Base-by-base conservation (phyloP, 192 early-diverging fungal species). In the Entomortierella beljakovae region DNA sequence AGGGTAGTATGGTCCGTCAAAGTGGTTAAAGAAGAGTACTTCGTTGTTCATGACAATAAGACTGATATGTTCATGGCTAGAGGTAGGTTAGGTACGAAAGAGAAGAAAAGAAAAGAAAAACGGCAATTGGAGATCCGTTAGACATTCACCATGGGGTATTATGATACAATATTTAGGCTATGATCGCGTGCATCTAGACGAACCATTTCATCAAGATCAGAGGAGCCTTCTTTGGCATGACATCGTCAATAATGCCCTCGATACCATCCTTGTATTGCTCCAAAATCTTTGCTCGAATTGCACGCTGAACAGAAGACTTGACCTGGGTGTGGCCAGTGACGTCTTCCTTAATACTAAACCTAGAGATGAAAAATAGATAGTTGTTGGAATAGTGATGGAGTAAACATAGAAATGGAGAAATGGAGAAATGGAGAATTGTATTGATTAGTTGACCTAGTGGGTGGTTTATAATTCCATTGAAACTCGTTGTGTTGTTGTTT, bases 151-250 rank as follows among this genome's bases (percentile, higher is more conserved):
- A 53, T 23, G n/a, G n/a, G n/a, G n/a, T n/a, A n/a, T n/a, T n/a
- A n/a, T n/a, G n/a, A n/a, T n/a, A n/a, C n/a, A n/a, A n/a, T n/a
- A n/a, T n/a, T n/a, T n/a, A n/a, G n/a, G n/a, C n/a, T n/a, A n/a
- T n/a, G n/a, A n/a, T n/a, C n/a, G 34, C 62, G 58, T 77, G 37
- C 7, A 13, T 40, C 13, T 40, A 13, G 6, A 46, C 43, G 20
- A 46, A 94, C 92, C 94, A 94, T 84, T 99, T 99, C 61, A 95
- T 87, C 52, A 95, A 88, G 38, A 93, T 81, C 68, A 98, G 70
- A 28, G 91, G 93, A 18, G 93, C 81, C 82, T 98, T 99, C 73
- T 99, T 99, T n/a, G 98, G 98, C 68, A 99, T 81, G 23, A 99
- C 82, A 37, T 98, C 96, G 70, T 99, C 97, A 49, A 98, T 84